Evolutionary conservation across 108 stramenopile species (phyloP).

Genomic region (Nannochloropsis salina): DNA sequence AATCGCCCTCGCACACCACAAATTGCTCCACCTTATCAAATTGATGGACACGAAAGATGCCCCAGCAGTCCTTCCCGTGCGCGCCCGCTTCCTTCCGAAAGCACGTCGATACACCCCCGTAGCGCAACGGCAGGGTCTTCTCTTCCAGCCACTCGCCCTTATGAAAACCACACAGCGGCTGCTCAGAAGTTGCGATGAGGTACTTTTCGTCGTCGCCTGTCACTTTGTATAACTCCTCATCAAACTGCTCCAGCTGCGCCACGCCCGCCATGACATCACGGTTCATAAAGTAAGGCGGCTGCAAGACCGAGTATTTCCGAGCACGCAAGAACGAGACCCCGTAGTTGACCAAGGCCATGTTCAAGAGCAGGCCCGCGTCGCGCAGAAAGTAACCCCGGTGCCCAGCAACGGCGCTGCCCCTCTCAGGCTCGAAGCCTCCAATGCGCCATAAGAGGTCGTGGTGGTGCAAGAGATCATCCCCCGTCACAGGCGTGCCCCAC

Average conservation of each 20-base stretch:
- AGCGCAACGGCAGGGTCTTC: slow-evolving; percentile 55
- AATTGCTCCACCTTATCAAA: slow-evolving; percentile 99
- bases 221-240: slow-evolving; percentile 99
- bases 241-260: slow-evolving; percentile 98
- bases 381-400: slow-evolving; percentile 97
- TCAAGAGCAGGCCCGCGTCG: slow-evolving; percentile 90
- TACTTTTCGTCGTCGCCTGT: slow-evolving; percentile 80
- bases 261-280: slow-evolving; percentile 99
- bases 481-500: slow-evolving; percentile 58
- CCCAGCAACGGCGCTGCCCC: slow-evolving; percentile 87
- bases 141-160: slow-evolving; percentile 78
- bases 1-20: slow-evolving; percentile 83
- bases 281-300: slow-evolving; percentile 99
- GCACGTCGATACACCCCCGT: slow-evolving; percentile 96
- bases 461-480: slow-evolving; percentile 89
- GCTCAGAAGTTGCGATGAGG: slow-evolving; percentile 98
- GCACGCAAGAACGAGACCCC: slow-evolving; percentile 81
- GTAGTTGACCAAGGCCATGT: slow-evolving; percentile 98
- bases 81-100: slow-evolving; percentile 99
- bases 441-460: slow-evolving; percentile 92
- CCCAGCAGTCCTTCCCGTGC: slow-evolving; percentile 95
- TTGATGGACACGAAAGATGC: slow-evolving; percentile 99
- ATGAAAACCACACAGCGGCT: slow-evolving; percentile 98
- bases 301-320: slow-evolving; percentile 75
- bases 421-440: slow-evolving; percentile 93